Conservation (phyloP, 2,329 filamentous ascomycete genomes). For the Sporothrix pseudoabietina region DNA sequence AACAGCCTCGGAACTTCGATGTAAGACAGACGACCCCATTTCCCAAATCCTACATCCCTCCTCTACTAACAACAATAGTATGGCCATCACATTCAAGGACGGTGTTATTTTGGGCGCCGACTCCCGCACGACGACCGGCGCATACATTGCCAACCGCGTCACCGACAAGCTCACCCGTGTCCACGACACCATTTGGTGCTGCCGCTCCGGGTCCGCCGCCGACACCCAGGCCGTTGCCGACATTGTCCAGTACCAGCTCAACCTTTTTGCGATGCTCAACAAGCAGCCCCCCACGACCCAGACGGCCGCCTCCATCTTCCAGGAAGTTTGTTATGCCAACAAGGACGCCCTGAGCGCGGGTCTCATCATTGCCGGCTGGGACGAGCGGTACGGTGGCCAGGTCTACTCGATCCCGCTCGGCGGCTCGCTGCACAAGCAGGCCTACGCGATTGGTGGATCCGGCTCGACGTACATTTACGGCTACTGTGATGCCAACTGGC, state of each 20-base stretch:
- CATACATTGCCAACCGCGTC: slow-evolving; percentile 98
- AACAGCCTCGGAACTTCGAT: slow-evolving; percentile 92
- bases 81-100: slow-evolving; percentile 99
- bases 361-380: slow-evolving; percentile 98
- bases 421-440: slow-evolving; percentile 94
- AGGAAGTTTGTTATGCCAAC: slow-evolving; percentile 97
- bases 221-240: slow-evolving; percentile 98
- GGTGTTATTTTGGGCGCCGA: slow-evolving; percentile 96
- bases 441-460: slow-evolving; percentile 93
- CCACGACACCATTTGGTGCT: slow-evolving; percentile 99
- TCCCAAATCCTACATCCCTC: too few relatives aligned
- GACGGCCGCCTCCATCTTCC: slow-evolving; percentile 92
- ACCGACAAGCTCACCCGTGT: slow-evolving; percentile 99
- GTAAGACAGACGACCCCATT: slow-evolving; percentile 51
- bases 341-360: slow-evolving; percentile 93
- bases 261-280: slow-evolving; percentile 88
- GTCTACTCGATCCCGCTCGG: slow-evolving; percentile 97
- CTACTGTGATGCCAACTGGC: slow-evolving; percentile 96
- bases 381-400: slow-evolving; percentile 90
- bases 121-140: slow-evolving; percentile 93
- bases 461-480: slow-evolving; percentile 99
- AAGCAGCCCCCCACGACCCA: slow-evolving; percentile 90
- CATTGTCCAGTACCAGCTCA: slow-evolving; percentile 95
- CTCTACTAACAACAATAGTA: slow-evolving; percentile 56
- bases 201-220: slow-evolving; percentile 93